Conservation (phyloP, 2,329 filamentous ascomycete species). For the Neoarthrinium moseri region DNA sequence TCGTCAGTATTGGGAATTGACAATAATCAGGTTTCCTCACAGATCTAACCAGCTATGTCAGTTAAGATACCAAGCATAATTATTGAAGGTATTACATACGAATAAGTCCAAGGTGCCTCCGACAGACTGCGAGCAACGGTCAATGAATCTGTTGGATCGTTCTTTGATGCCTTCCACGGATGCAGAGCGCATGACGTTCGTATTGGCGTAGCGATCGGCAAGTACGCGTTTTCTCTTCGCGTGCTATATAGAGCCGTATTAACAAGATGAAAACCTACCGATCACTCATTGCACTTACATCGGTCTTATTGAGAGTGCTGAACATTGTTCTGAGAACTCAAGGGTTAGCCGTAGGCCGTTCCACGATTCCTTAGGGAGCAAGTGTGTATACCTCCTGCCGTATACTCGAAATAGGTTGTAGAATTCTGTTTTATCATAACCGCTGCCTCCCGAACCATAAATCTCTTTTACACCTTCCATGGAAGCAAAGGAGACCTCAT, state of each 20-base stretch:
- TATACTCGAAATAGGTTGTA: constrained; percentile 61
- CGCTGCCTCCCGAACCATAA: constrained; percentile 60
- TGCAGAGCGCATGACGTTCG: constrained; percentile 57
- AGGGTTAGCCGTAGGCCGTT: background rate
- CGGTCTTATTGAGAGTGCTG: constrained; percentile 52
- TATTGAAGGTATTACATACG: constrained; percentile 37
- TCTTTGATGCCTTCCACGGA: constrained; percentile 58
- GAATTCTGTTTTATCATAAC: constrained; percentile 65
- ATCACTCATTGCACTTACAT: constrained; percentile 46
- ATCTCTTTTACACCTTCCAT: constrained; percentile 59
- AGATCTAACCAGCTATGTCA: constrained; percentile 54
- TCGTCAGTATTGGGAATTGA: too few species aligned
- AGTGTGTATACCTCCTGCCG: constrained; percentile 46
- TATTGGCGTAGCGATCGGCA: constrained; percentile 68
- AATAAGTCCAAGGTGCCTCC: constrained; percentile 57
- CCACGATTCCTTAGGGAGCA: too few species aligned
- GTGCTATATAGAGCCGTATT: constrained; percentile 51
- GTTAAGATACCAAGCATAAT: background rate
- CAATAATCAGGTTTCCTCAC: constrained; percentile 47
- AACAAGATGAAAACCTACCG: too few species aligned
- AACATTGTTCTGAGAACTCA: constrained; percentile 53
- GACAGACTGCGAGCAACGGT: constrained; percentile 45
- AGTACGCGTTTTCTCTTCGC: constrained; percentile 61
- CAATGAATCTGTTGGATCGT: constrained; percentile 54
- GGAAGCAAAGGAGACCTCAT: constrained; percentile 60